These are phyloP conservation scores for Rhodosporidiobolus sp. DNA, from an alignment of 768 basidiomycete species.

Conservation along the genomic window DNA sequence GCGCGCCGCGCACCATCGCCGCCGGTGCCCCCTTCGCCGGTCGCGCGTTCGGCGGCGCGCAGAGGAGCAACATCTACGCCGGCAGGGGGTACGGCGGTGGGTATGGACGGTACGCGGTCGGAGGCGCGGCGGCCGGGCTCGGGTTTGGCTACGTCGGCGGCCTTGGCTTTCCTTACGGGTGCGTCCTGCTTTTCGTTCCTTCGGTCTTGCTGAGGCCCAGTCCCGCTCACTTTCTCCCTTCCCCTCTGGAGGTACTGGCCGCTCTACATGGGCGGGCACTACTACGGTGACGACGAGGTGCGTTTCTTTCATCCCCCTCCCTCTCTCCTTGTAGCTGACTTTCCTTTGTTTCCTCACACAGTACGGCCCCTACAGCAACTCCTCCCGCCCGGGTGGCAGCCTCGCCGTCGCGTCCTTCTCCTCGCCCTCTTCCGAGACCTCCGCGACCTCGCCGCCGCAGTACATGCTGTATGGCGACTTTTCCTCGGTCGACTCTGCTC, in stretches of 20 bases:
- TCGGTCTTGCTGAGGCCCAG: too few species aligned
- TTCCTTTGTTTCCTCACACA: neutral
- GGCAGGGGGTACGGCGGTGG: constrained; percentile 2
- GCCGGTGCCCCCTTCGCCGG: neutral
- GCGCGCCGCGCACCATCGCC: neutral
- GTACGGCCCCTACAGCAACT: constrained; percentile 20
- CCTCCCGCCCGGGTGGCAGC: constrained; percentile 12
- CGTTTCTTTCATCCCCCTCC: neutral
- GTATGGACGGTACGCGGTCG: constrained; percentile 1
- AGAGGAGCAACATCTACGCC: neutral
- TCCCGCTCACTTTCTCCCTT: too few species aligned
- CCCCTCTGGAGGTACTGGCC: constrained; percentile 15
- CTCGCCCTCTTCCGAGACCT: neutral
- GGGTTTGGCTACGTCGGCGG: constrained; percentile 2
- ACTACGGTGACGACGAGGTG: constrained; percentile 27
- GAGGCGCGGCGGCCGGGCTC: neutral
- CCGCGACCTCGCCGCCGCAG: constrained; percentile 2
- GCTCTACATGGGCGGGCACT: constrained; percentile 4
- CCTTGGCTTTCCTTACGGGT: too few species aligned
- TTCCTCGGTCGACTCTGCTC: neutral
- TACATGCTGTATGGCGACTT: constrained; percentile 21
- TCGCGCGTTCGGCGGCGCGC: constrained; percentile 1
- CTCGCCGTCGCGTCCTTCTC: constrained; percentile 20
- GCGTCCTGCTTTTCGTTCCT: too few species aligned
- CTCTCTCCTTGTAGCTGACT: neutral